phyloP scores from a whole-genome alignment of 345 rosid genomes.

The Ricinus communis region DNA sequence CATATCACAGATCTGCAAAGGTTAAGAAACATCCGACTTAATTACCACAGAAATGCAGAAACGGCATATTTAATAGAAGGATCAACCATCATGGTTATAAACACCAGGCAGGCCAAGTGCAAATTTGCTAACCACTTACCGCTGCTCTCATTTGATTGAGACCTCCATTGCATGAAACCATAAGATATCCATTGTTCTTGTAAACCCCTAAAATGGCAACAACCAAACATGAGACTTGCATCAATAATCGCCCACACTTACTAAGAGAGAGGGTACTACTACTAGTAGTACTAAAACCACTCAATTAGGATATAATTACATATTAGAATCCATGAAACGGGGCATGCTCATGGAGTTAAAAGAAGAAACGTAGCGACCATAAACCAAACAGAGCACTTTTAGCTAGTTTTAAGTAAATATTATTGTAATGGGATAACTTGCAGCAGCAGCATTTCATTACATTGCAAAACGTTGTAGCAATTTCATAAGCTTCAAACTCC shows the following conservation, averaged over 20 bases:
- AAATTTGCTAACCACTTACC: conserved; percentile 39
- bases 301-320: background rate
- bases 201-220: conserved; percentile 60
- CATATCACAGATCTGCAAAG: conserved; percentile 80
- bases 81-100: background rate
- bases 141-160: conserved; percentile 96
- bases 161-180: conserved; percentile 95
- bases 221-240: background rate
- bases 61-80: background rate
- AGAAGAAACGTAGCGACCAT: conserved; percentile 10
- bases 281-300: background rate
- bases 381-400: background rate
- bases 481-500: background rate
- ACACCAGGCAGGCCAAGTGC: background rate
- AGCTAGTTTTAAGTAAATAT: background rate
- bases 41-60: background rate
- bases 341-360: background rate
- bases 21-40: background rate
- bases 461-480: background rate
- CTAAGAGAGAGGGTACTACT: background rate
- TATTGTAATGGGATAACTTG: conserved; percentile 4
- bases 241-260: background rate
- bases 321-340: too few species aligned
- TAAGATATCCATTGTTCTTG: conserved; percentile 89
- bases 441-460: conserved; percentile 1